phyloP scores from a whole-genome alignment of 2,329 filamentous ascomycete species.

The Microsporum canis region DNA sequence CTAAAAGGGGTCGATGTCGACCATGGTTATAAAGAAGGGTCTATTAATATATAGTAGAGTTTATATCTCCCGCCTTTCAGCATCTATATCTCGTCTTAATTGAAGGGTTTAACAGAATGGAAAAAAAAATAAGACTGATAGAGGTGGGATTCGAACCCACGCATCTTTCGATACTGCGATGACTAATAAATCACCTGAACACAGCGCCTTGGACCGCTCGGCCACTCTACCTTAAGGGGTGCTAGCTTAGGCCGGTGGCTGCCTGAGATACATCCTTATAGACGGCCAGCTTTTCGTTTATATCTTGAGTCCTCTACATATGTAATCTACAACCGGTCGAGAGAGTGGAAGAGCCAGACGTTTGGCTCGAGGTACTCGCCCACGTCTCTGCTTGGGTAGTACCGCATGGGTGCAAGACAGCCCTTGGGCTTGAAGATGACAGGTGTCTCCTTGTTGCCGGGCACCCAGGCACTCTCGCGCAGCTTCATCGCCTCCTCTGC shows the following conservation, averaged over 20 bases:
- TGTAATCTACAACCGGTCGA: neutral
- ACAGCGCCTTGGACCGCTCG: conserved; percentile 6
- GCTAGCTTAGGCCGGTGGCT: neutral
- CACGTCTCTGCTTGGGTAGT: neutral
- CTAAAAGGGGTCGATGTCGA: no score
- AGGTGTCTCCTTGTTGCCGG: neutral
- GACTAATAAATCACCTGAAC: neutral
- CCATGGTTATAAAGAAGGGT: no score
- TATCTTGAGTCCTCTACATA: neutral
- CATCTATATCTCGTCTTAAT: no score
- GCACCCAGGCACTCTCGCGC: neutral
- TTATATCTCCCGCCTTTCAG: no score
- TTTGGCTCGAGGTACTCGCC: neutral
- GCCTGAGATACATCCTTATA: no score
- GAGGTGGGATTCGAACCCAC: conserved; percentile 6
- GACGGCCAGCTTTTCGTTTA: no score
- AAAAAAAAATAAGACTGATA: neutral
- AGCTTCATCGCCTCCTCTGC: neutral
- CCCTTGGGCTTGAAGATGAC: neutral
- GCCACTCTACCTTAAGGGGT: neutral
- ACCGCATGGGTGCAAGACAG: neutral
- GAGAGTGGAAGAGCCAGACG: neutral
- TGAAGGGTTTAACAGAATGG: neutral
- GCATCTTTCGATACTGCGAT: conserved; percentile 6
- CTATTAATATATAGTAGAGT: no score